phyloP scores from a whole-genome alignment of 495 filamentous ascomycete species.

The Penicillium dipodomyicola region DNA sequence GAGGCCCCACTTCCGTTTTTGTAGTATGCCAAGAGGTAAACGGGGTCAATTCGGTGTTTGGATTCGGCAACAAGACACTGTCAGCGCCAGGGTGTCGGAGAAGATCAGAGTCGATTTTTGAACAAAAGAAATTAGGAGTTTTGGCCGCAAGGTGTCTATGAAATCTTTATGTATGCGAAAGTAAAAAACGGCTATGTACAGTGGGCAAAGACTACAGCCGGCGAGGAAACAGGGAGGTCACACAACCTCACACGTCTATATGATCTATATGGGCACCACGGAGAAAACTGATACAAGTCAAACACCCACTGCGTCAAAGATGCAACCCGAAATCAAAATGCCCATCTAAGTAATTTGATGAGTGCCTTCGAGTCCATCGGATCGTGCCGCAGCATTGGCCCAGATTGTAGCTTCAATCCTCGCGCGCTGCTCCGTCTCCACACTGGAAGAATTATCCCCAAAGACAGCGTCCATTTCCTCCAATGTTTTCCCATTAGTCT shows the following conservation, averaged over 20 bases:
- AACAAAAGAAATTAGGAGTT: constrained; percentile 7
- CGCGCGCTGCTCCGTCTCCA: constrained; percentile 24
- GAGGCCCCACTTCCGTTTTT: constrained; percentile 28
- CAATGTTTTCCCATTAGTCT: constrained; percentile 49
- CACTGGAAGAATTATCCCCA: constrained; percentile 24
- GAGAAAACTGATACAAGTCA: background rate
- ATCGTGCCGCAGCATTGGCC: background rate
- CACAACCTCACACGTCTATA: background rate
- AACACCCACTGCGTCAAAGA: background rate
- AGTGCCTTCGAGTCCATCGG: background rate
- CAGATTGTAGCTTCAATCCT: constrained; percentile 21
- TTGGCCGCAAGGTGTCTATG: background rate
- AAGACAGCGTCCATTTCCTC: constrained; percentile 46
- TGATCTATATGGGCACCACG: background rate
- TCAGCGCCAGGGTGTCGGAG: constrained; percentile 9
- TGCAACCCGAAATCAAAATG: background rate
- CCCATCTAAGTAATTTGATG: background rate
- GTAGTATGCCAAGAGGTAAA: constrained; percentile 19
- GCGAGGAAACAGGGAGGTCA: background rate
- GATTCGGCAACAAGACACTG: background rate
- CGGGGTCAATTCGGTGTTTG: constrained; percentile 16
- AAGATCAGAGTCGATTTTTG: constrained; percentile 15
- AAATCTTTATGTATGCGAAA: too few relatives aligned
- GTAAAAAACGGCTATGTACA: background rate
- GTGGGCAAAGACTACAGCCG: background rate